Percentiles rank a stretch among this genome's conserved stretches.
Conservation (phyloP, 2,329 filamentous ascomycete genomes). For the Talaromyces sp. region DNA sequence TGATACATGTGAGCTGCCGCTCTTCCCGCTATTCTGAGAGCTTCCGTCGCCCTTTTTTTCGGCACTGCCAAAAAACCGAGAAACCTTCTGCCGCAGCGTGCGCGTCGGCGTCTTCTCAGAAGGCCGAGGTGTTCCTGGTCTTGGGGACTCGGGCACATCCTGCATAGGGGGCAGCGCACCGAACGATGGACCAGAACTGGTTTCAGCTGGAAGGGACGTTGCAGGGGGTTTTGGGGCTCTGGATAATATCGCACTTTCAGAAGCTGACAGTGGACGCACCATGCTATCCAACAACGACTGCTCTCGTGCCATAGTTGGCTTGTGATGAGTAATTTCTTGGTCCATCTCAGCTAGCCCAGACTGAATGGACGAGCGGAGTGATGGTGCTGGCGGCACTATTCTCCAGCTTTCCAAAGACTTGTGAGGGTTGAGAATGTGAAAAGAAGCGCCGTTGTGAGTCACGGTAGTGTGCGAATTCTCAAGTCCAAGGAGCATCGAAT, state of each 20-base stretch:
- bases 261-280: conserved; percentile 8
- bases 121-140: not conserved
- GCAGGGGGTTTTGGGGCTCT: not conserved
- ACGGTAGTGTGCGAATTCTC: conserved; percentile 23
- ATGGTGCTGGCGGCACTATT: conserved; percentile 24
- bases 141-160: not conserved
- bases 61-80: conserved; percentile 4
- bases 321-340: not conserved
- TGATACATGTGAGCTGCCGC: not conserved
- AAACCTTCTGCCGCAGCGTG: conserved; percentile 8
- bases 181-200: not conserved
- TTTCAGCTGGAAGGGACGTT: not conserved
- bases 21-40: not conserved
- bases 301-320: not conserved
- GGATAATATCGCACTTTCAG: conserved; percentile 8
- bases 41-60: not conserved
- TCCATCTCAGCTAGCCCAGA: conserved; percentile 2
- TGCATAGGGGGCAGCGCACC: conserved; percentile 5
- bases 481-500: conserved; percentile 22
- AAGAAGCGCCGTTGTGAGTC: conserved; percentile 28
- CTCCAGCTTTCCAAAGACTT: conserved; percentile 29
- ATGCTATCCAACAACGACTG: conserved; percentile 1
- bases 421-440: conserved; percentile 34
- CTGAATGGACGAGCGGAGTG: not conserved
- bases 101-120: not conserved